Evolutionary conservation across 2,329 filamentous ascomycete genomes (phyloP).

Genomic region (Alternaria ethzedia): DNA sequence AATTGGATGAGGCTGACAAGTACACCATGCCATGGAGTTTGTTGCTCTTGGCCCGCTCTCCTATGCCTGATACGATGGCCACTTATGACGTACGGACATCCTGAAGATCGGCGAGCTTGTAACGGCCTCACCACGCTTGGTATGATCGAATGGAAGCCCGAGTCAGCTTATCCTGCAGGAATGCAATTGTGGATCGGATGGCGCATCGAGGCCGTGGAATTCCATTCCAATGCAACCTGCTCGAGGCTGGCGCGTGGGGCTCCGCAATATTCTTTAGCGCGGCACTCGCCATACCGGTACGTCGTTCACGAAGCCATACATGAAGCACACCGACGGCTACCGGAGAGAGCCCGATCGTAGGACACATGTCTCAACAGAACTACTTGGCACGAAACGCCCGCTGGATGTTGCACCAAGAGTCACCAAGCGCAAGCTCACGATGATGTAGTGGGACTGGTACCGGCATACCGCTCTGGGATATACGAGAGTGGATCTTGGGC

Average conservation of each 20-base stretch:
- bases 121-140: conserved; percentile 5
- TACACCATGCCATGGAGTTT: not conserved
- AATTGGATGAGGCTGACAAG: conserved; percentile 8
- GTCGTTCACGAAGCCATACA: not conserved
- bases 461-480: conserved; percentile 13
- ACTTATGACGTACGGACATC: not conserved
- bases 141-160: not conserved
- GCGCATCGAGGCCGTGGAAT: conserved; percentile 6
- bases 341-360: not conserved
- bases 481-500: conserved; percentile 5
- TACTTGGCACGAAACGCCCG: not conserved
- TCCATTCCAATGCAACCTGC: conserved; percentile 6
- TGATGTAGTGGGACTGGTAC: not conserved
- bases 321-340: not conserved
- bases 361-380: not conserved
- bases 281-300: conserved; percentile 2
- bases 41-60: not conserved
- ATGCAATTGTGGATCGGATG: not conserved
- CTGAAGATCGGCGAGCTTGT: conserved; percentile 15
- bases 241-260: conserved; percentile 2
- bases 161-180: conserved; percentile 3
- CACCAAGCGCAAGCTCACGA: not conserved
- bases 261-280: not conserved
- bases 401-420: not conserved
- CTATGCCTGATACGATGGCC: not conserved